Evolutionary conservation across 163 green algal genomes (phyloP).

Genomic region (Scenedesmus sp.): DNA sequence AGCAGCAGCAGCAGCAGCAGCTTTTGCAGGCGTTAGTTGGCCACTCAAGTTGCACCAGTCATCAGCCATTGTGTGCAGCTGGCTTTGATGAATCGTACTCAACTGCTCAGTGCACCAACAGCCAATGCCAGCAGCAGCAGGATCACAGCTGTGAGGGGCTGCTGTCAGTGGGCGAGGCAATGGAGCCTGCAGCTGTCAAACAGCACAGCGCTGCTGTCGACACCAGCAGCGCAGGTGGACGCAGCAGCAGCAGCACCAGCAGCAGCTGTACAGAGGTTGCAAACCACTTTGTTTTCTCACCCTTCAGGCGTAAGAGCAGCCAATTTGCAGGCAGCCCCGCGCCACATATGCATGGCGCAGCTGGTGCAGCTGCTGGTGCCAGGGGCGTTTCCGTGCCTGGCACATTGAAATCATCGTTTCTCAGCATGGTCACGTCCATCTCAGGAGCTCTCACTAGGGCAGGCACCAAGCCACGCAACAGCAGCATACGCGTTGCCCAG

Average conservation of each 20-base stretch:
- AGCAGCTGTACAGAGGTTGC: background rate
- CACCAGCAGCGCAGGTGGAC: background rate
- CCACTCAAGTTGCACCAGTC: background rate
- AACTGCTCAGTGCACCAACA: background rate
- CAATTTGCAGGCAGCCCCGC: background rate
- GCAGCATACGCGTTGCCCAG: background rate
- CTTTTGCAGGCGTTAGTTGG: background rate
- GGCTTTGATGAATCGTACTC: background rate
- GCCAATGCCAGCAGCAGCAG: background rate
- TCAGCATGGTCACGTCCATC: background rate
- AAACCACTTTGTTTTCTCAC: background rate
- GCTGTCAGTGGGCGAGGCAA: background rate
- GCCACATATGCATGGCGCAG: background rate
- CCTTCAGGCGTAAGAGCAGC: background rate
- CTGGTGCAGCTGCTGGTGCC: background rate
- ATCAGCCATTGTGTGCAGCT: background rate
- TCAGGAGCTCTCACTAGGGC: background rate
- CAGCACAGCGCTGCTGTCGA: background rate
- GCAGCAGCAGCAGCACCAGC: background rate
- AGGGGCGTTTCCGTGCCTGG: background rate
- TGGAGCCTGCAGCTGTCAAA: background rate
- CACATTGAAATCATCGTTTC: background rate
- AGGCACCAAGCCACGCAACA: background rate
- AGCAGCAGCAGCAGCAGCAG: background rate
- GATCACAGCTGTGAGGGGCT: background rate